Evolutionary conservation across 2,329 filamentous ascomycete genomes (phyloP).

Genomic region (Salinomyces thailandicus): DNA sequence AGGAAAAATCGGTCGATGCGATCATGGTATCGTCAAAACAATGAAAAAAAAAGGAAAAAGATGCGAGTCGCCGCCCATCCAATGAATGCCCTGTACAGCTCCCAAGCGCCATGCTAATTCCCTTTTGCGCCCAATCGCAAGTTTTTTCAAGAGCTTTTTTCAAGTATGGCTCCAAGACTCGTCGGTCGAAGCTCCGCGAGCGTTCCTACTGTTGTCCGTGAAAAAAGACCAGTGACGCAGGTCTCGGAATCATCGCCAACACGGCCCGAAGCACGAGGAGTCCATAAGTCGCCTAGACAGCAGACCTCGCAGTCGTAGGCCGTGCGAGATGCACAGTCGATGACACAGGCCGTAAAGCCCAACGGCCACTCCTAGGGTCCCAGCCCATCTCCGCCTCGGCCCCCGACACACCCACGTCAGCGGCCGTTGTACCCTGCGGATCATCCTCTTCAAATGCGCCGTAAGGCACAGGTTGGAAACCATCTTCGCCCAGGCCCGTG

Average conservation of each 20-base stretch:
- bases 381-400: slow-evolving; percentile 21
- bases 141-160: too few species aligned
- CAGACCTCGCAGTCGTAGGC: slow-evolving; percentile 2
- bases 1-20: too few species aligned
- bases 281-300: background rate
- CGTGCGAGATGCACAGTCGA: slow-evolving; percentile 1
- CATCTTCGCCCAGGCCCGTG: slow-evolving; percentile 18
- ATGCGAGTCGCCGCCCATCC: too few species aligned
- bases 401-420: slow-evolving; percentile 11
- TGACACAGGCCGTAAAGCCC: slow-evolving; percentile 17
- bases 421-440: slow-evolving; percentile 1
- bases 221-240: too few species aligned
- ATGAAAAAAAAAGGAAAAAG: too few species aligned
- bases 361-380: slow-evolving; percentile 20
- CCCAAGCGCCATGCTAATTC: too few species aligned
- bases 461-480: slow-evolving; percentile 21
- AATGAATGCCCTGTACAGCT: too few species aligned
- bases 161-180: too few species aligned
- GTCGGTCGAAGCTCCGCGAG: too few species aligned
- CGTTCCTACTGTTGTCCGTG: too few species aligned
- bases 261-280: background rate
- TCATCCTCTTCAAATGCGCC: slow-evolving; percentile 6
- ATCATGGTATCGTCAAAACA: background rate
- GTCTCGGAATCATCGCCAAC: too few species aligned
- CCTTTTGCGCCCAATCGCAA: too few species aligned